These are phyloP conservation scores for Colletotrichum gloeosporioides DNA, from an alignment of 2,329 filamentous ascomycete genomes.

Conservation along the genomic window DNA sequence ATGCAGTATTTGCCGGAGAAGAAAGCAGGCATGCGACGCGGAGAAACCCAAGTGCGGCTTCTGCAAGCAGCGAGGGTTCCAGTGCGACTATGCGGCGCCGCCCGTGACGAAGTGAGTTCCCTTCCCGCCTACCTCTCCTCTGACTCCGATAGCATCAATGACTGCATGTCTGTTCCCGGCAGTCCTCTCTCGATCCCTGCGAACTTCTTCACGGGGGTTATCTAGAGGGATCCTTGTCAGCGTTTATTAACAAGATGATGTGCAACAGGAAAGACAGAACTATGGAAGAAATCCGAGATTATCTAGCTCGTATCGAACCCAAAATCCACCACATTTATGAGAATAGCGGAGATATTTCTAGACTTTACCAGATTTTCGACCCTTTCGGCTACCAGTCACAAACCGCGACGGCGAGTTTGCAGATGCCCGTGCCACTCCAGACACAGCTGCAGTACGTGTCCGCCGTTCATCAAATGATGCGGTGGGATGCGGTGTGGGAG, in stretches of 20 bases:
- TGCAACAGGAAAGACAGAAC: slow-evolving; percentile 64
- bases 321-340: slow-evolving; percentile 52
- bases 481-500: slow-evolving; percentile 20
- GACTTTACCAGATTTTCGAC: not conserved
- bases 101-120: not conserved
- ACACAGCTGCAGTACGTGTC: slow-evolving; percentile 11
- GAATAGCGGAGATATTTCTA: not conserved
- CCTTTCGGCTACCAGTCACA: not conserved
- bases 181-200: not conserved
- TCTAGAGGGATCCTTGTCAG: not conserved
- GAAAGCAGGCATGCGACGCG: slow-evolving; percentile 71
- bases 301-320: slow-evolving; percentile 57
- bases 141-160: not conserved
- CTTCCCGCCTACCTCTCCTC: not conserved
- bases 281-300: slow-evolving; percentile 64
- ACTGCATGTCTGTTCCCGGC: not conserved
- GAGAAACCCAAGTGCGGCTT: slow-evolving; percentile 65
- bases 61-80: slow-evolving; percentile 40
- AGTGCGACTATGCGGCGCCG: not conserved
- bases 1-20: slow-evolving; percentile 63
- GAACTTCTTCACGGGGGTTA: not conserved
- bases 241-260: not conserved
- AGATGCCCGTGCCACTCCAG: slow-evolving; percentile 1
- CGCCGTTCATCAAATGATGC: slow-evolving; percentile 15
- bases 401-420: slow-evolving; percentile 19